phyloP scores from a whole-genome alignment of 1,284 basidiomycete genomes.

The Taiwanofungus camphoratus region DNA sequence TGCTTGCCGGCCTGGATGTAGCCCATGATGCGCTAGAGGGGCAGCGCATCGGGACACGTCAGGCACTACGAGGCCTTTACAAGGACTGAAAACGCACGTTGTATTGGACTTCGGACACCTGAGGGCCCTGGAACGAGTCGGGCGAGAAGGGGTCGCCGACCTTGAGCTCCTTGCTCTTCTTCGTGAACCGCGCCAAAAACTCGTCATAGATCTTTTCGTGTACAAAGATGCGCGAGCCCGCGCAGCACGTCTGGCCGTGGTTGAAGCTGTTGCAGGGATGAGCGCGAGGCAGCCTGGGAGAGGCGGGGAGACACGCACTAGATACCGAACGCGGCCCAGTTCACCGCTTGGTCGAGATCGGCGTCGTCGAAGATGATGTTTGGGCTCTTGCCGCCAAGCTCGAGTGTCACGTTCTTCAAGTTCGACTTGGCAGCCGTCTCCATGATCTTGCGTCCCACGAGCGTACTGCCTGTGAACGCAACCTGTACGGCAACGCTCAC shows the following conservation, averaged over 20 bases:
- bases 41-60: no score
- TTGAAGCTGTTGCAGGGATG: constrained; percentile 47
- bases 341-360: constrained; percentile 72
- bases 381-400: constrained; percentile 91
- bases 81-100: constrained; percentile 36
- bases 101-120: constrained; percentile 70
- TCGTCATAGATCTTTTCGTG: constrained; percentile 80
- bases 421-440: constrained; percentile 80
- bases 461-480: constrained; percentile 74
- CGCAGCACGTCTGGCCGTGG: constrained; percentile 82
- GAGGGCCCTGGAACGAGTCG: constrained; percentile 81
- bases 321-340: constrained; percentile 79
- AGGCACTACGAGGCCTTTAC: no score
- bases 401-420: constrained; percentile 86
- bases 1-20: constrained; percentile 85
- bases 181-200: constrained; percentile 61
- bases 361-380: constrained; percentile 74
- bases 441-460: constrained; percentile 83
- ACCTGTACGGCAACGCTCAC: constrained; percentile 23
- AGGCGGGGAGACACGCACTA: constrained; percentile 41
- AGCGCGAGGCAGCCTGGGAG: neutral
- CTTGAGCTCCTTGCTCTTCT: constrained; percentile 49
- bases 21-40: constrained; percentile 67
- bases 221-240: constrained; percentile 83
- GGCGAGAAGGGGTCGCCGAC: constrained; percentile 79